Base-by-base conservation (phyloP, 1,139 yeast genomes). In the Taphrina deformans region DNA sequence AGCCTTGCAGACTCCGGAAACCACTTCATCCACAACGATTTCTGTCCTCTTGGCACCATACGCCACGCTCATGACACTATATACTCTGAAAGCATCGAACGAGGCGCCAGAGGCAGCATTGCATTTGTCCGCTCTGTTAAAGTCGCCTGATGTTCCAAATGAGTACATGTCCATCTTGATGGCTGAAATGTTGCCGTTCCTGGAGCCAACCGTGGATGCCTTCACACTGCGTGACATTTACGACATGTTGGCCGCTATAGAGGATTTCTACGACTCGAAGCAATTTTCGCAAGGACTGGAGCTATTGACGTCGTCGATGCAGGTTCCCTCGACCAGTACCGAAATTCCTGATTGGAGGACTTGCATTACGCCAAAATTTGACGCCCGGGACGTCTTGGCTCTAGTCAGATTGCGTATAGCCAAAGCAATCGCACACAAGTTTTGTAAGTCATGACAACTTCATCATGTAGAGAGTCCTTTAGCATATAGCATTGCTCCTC, bases 171-270 rank as follows among this genome's bases (percentile, higher is more conserved):
- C 65, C 14, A 21, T 61, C 12, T 46, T 61, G 23, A 52, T 61
- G 59, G 65, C 59, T 9, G 65, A 61, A 27, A 29, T 61, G 40
- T 27, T 61, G 18, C 59, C 65, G 14, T 44, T 61, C 6, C 45
- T 61, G 7, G 48, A 53, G 21, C 26, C 52, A 14, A n/a, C 44
- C 23, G n/a, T n/a, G 2, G 51, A 50, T 24, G 45, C 41, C 10
- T 33, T 41, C 40, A 16, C 41, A 1, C 18, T 33, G 50, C 41
- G 52, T 23, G 65, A 61, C 31, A 24, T 61, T 35, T 61, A 38
- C 27, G 65, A 52, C 35, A 45, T 29, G 14, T 27, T 53, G 24
- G 65, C 65, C 21, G 65, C 59, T 6, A 24, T 52, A 6, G 65
- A 61, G 46, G 64, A 60, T 16, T 60, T 40, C 29, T 38, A 40